Evolutionary conservation across 768 basidiomycete genomes (phyloP), one percentile per base, ranked within the genome.

Genomic region (Paxillus involutus): DNA sequence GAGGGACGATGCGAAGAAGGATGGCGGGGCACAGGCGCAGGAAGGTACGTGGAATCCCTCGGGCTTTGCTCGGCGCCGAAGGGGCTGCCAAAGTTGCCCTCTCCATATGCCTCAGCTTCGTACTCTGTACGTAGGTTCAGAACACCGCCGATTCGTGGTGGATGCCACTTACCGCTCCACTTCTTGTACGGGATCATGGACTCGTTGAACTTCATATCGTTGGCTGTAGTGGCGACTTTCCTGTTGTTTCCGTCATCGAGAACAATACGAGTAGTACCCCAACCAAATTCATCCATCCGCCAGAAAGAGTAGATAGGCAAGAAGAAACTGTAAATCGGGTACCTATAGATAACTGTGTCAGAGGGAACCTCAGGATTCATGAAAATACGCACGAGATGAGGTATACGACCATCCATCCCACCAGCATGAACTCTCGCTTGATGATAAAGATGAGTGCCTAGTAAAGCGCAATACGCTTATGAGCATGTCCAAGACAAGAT

Each of bases 141-240:
- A 48, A 36, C 41, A 24, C 12, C 6, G 54, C 47, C 17, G 30
- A 44, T 40, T 3, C 21, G 35, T 29, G 12, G 41, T 35, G 1
- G 42, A 47, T 29, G 4, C 4, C 14, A 75, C 83, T 42, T 63
- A 85, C 85, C 86, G 57, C 79, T 81, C 72, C 88, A 89, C 59
- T 80, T 84, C 73, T 83, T 83, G 64, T 88, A 78, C 5, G 87
- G 87, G 52, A 89, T 88, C 82, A 87, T 86, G 29, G 80, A 83
- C 47, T 89, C 88, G 59, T 85, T 84, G 74, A 85, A 89, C 56
- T 80, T 83, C 68, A 88, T 85, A 24, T 88, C 88, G 47, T 82
- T 83, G 46, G 74, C 79, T 5, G 59, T 61, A 14, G 16, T 44
- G 46, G 86, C 68, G 47, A 86, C 74, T 67, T 82, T 87, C 77